Evolutionary conservation across 2,329 filamentous ascomycete species (phyloP).

Genomic region (Cladophialophora yegresii): DNA sequence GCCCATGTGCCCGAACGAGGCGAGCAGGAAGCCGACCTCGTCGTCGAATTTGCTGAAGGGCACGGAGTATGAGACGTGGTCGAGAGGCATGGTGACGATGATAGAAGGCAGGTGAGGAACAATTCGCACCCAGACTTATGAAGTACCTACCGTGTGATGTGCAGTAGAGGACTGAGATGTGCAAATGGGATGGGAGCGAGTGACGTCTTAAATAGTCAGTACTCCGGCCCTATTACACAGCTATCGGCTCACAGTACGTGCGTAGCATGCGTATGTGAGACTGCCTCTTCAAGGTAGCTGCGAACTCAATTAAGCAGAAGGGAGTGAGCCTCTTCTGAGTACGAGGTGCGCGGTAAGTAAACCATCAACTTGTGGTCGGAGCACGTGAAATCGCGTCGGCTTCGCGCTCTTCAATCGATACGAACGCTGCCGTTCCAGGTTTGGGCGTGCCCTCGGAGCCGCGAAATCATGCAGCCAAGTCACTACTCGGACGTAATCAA

Average conservation of each 20-base stretch:
- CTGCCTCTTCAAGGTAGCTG: neutral
- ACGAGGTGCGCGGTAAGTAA: too few relatives aligned
- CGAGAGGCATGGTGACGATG: slow-evolving; percentile 45
- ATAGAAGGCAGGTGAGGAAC: too few relatives aligned
- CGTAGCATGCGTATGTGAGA: too few relatives aligned
- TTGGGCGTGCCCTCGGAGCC: too few relatives aligned
- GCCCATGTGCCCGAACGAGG: slow-evolving; percentile 39
- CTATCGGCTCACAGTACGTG: too few relatives aligned
- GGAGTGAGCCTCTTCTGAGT: too few relatives aligned
- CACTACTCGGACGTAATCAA: neutral
- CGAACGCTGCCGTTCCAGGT: neutral
- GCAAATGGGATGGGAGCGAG: too few relatives aligned
- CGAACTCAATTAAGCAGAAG: neutral
- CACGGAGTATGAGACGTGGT: slow-evolving; percentile 39
- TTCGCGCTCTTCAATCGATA: neutral
- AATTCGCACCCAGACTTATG: too few relatives aligned
- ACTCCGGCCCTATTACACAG: too few relatives aligned
- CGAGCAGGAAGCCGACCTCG: slow-evolving; percentile 39
- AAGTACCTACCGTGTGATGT: too few relatives aligned
- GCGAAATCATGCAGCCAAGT: slow-evolving; percentile 3
- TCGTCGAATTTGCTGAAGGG: slow-evolving; percentile 39
- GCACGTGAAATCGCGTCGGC: slow-evolving; percentile 2
- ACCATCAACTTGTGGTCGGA: neutral
- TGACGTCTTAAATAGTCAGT: too few relatives aligned
- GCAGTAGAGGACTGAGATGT: too few relatives aligned